Percentiles rank a stretch among this genome's conserved stretches.
Conservation (phyloP, 208 protist genomes). For the Trichomonas gallinae region DNA sequence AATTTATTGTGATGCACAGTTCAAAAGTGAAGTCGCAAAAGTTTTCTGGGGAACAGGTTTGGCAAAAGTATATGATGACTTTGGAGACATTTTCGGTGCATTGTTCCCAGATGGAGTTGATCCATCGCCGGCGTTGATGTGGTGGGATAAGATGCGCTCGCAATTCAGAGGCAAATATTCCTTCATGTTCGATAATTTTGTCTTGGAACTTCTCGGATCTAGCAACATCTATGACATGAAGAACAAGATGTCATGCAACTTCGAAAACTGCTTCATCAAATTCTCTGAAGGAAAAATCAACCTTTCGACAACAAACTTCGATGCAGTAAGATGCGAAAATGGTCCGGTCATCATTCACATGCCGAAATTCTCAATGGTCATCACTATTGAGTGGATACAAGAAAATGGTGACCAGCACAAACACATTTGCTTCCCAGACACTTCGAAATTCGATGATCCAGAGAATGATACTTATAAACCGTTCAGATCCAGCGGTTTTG, state of each 20-base stretch:
- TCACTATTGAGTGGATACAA: not conserved
- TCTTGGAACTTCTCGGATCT: not conserved
- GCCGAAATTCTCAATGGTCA: not conserved
- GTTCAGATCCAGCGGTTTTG: not conserved
- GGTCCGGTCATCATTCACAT: not conserved
- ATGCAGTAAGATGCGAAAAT: not conserved
- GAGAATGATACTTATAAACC: not conserved
- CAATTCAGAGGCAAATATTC: not conserved
- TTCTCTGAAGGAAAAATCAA: not conserved
- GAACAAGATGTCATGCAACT: not conserved
- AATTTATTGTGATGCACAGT: not conserved
- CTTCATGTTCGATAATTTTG: not conserved
- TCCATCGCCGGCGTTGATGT: not conserved
- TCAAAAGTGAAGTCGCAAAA: not conserved
- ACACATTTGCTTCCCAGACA: not conserved
- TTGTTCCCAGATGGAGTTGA: not conserved
- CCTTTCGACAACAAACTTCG: not conserved
- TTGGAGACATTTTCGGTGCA: not conserved
- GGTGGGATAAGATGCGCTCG: not conserved
- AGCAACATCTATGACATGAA: not conserved
- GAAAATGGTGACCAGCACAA: not conserved
- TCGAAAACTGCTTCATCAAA: not conserved
- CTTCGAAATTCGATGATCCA: not conserved
- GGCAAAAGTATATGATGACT: not conserved
- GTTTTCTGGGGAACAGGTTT: not conserved